Evolutionary conservation across 176 grass and related monocot species (phyloP), one percentile per base, ranked within the genome.

Genomic region (Cenchrus fungigraminus): DNA sequence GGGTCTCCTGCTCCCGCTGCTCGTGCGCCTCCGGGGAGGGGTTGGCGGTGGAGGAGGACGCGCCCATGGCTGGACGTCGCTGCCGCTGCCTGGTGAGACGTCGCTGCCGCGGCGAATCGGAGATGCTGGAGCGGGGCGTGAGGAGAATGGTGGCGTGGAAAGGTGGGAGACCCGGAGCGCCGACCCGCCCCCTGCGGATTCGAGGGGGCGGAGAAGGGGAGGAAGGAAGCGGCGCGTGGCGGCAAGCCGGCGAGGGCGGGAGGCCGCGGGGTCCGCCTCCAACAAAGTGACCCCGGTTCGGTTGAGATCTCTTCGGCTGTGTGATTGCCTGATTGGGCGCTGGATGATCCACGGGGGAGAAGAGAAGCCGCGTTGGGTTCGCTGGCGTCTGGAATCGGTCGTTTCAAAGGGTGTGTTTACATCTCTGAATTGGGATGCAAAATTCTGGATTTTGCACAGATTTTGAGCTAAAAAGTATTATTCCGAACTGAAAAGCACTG

Each of bases 1-100:
- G 83, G 51, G 91, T 63, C 81, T 98, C 96, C 83, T 93, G 85
- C 85, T 92, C 88, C 62, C 85, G 91, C 83, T 72, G 91, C 85
- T 92, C 89, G 25, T 46, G 68, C 9, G 68, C 78, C n/a, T 81
- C 87, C n/a, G 65, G 76, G 13, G 89, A 71, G 12, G 76, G 20
- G 50, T 68, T 85, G 29, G 59, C 71, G 69, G 84, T 87, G 64
- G 93, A 98, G 65, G 91, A 75, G 1, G 91, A 90, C 6, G 77
- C 91, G 68, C 96, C 93, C 96, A 94, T 90, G 73, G 71, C 5
- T 2, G 47, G 37, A 3, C 4, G 40, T 14, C 1, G 45, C 45
- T 4, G 34, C 6, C 8, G 45, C 0, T 6, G 44, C 13, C 19
- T 5, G 66, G 14, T 32, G 58, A 55, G 13, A 12, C 32, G 63